Conservation (phyloP, 1,139 yeast genomes). For the Yamadazyma dendronema region DNA sequence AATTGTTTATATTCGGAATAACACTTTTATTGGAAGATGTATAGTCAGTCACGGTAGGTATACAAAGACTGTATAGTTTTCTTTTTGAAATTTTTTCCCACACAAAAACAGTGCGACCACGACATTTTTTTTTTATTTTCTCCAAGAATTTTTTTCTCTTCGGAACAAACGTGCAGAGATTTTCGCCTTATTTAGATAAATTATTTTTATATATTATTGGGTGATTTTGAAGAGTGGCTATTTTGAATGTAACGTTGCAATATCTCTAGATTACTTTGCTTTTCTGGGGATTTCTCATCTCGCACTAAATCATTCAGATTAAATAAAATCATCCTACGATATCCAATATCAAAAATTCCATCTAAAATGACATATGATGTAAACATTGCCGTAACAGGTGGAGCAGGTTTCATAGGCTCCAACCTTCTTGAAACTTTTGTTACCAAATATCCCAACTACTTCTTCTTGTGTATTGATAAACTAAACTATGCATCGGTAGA, state of each 20-base stretch:
- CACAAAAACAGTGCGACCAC: constrained; percentile 1
- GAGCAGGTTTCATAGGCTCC: constrained; percentile 60
- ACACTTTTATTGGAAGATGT: neutral
- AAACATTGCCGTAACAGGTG: constrained; percentile 50
- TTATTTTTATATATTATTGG: neutral
- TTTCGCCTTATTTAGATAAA: neutral
- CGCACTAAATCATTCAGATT: neutral
- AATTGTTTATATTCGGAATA: constrained; percentile 1
- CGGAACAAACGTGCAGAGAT: neutral
- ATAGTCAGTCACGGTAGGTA: neutral
- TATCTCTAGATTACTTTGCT: neutral
- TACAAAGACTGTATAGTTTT: constrained; percentile 4
- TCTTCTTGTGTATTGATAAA: constrained; percentile 49
- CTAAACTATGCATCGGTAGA: constrained; percentile 33
- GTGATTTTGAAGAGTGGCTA: neutral
- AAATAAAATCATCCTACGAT: too few species aligned
- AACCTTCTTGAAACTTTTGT: constrained; percentile 45
- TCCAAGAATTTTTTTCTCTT: neutral
- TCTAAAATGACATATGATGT: constrained; percentile 14
- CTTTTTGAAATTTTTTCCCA: constrained; percentile 6
- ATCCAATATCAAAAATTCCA: neutral
- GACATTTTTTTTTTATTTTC: constrained; percentile 7
- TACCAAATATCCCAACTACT: constrained; percentile 33
- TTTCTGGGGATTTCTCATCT: neutral
- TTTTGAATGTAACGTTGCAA: constrained; percentile 21